These are phyloP conservation scores for Amanita rubescens DNA, from an alignment of 768 basidiomycete genomes.

Conservation along the genomic window DNA sequence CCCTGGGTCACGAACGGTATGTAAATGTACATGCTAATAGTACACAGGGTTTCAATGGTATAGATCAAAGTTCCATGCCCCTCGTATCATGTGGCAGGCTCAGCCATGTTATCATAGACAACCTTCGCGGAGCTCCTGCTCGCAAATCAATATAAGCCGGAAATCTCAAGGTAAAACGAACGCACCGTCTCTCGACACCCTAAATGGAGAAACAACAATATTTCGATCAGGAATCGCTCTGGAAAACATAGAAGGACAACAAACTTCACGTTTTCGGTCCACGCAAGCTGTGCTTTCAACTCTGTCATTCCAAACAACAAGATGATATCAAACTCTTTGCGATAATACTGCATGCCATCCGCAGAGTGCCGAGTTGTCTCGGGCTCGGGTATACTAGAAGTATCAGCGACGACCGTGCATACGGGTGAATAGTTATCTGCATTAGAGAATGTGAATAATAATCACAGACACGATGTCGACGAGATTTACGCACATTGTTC, in stretches of 20 bases:
- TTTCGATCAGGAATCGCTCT: neutral
- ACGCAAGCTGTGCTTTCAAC: constrained; percentile 36
- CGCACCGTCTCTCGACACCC: constrained; percentile 5
- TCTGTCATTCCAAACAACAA: constrained; percentile 41
- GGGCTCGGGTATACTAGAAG: constrained; percentile 8
- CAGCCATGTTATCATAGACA: neutral
- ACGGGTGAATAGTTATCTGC: constrained; percentile 22
- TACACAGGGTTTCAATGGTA: too few species aligned
- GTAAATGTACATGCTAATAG: too few species aligned
- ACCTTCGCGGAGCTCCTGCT: neutral
- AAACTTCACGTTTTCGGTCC: constrained; percentile 35
- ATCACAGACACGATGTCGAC: neutral
- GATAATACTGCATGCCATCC: constrained; percentile 14
- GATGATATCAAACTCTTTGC: constrained; percentile 24
- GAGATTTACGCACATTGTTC: constrained; percentile 17
- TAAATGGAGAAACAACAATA: neutral
- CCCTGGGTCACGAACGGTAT: too few species aligned
- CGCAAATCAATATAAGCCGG: neutral
- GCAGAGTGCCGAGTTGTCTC: neutral
- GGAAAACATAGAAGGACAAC: neutral
- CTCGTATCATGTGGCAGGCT: neutral
- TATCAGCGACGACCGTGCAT: constrained; percentile 22
- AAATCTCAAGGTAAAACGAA: neutral
- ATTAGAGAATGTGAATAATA: neutral
- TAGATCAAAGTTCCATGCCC: too few species aligned